phyloP scores from a whole-genome alignment of 805 yeast genomes.

The Debaryomyces castellii region DNA sequence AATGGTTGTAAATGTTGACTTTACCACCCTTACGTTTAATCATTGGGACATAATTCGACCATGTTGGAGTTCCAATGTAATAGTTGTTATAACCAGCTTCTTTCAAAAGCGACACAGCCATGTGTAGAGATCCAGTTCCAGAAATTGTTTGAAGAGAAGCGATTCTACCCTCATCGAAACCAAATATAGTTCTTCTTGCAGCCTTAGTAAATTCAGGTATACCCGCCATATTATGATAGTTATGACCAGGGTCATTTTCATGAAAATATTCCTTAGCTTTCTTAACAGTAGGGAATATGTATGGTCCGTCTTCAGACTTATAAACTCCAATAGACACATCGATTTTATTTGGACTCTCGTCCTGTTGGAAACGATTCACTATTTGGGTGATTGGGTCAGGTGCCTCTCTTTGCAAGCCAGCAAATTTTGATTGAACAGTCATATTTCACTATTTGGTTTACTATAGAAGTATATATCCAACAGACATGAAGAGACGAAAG shows the following conservation, averaged over 20 bases:
- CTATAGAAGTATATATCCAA: too few relatives aligned
- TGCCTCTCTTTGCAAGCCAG: slow-evolving; percentile 16
- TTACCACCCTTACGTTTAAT: slow-evolving; percentile 30
- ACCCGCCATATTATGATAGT: slow-evolving; percentile 44
- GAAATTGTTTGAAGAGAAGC: slow-evolving; percentile 40
- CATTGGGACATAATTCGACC: slow-evolving; percentile 41
- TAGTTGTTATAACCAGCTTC: slow-evolving; percentile 22
- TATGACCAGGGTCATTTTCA: slow-evolving; percentile 42
- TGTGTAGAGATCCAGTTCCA: slow-evolving; percentile 43
- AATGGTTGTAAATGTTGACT: slow-evolving; percentile 28
- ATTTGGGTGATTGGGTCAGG: slow-evolving; percentile 30
- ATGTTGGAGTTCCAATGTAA: slow-evolving; percentile 38
- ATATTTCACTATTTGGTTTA: slow-evolving; percentile 4
- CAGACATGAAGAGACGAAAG: too few relatives aligned
- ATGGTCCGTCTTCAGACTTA: slow-evolving; percentile 39
- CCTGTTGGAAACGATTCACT: slow-evolving; percentile 19
- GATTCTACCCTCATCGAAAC: slow-evolving; percentile 25
- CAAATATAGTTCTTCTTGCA: slow-evolving; percentile 38
- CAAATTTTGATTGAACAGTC: slow-evolving; percentile 19
- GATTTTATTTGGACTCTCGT: slow-evolving; percentile 31
- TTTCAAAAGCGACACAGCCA: slow-evolving; percentile 31
- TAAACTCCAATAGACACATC: slow-evolving; percentile 49
- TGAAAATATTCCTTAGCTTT: slow-evolving; percentile 33
- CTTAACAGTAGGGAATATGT: slow-evolving; percentile 37
- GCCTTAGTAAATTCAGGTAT: slow-evolving; percentile 34